Evolutionary conservation across 2,329 filamentous ascomycete species (phyloP), one percentile per base, ranked within the genome.

Genomic region (Cladorrhinum sp.): DNA sequence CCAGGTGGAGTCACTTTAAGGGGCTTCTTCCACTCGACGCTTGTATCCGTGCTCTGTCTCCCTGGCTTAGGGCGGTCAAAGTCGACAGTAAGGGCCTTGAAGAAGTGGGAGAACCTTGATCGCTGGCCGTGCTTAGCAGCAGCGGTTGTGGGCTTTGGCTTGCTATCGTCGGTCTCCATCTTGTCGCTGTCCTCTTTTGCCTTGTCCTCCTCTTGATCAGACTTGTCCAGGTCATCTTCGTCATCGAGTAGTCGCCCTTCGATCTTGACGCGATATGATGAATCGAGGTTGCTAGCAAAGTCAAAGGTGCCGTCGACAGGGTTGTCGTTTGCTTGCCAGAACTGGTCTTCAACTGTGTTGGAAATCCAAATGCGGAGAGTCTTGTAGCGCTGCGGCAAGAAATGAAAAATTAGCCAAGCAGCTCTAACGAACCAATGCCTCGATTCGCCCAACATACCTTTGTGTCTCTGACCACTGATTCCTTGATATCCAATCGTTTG

Each of bases 351-450:
- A 32, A 89, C 92, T 1, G 92, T 96, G 75, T 99, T 99, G 70
- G 87, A 93, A 69, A 99, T 88, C 92, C 92, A 98, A 65, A 99
- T 85, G 64, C 93, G 89, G 75, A 99, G 81, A 2, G 92, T 96
- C 71, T 89, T 90, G 74, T 88, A 89, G 66, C 90, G 85, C 84
- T 91, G 59, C 10, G 36, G 6, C 6, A 16, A 41, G 36, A 4
- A 41, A 4, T 6, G 25, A 24, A 12, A 6, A 5, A 48, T 63
- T 38, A 68, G 64, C 52, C 51, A 20, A n/a, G 22, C 16, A 9
- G 12, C n/a, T 16, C 12, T 23, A 13, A 12, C 25, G n/a, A 16
- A 41, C 36, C 55, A 18, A 2, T 24, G 16, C 13, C 23, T 27
- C 1, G 12, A 16, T 6, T 48, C 20, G 41, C 18, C 20, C 8